Evolutionary conservation across 2,329 filamentous ascomycete genomes (phyloP), one percentile per base, ranked within the genome.

Genomic region (Aureobasidium subglaciale): DNA sequence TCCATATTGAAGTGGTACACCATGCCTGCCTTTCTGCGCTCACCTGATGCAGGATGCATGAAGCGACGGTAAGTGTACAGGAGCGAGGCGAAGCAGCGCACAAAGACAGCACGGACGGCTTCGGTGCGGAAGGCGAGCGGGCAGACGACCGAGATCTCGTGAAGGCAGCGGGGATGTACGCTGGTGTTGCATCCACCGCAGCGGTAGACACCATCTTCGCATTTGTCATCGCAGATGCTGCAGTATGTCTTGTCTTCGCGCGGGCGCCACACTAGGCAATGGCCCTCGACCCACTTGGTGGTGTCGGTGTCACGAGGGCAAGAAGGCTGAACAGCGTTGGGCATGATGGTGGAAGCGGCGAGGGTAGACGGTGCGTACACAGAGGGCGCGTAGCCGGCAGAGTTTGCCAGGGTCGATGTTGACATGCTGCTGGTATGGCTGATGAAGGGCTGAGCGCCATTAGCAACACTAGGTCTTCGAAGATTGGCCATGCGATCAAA

Each of bases 331-430:
- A 89, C 80, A 80, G 90, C 86, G 63, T 85, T 87, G 32, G 89
- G 88, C 88, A 93, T 91, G 63, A 93, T 84, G 2, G 88, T 93
- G 6, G 87, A 91, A 7, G 88, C 88, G 2, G 88, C 88, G 42
- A 93, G 73, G 0, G 89, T 93, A n/a, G 88, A 92, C 63, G 88
- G 86, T 0, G 88, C 88, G 65, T 93, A 93, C 2, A 88, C 84
- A 2, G 88, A 92, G 3, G 88, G 88, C 5, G 88, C 87, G 68
- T 93, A 93, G 40, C 71, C 56, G 66, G 73, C 74, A 56, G 77
- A 76, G 59, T 71, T 68, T 56, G 71, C 77, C 29, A 83, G 65
- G 4, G 78, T 83, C 24, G 87, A 88, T 2, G 87, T 90, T 13
- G 87, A 90, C 59, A 84, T 78, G 24, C 84, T 75, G 30, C 72